Evolutionary conservation across 2,329 filamentous ascomycete genomes (phyloP).

Genomic region (Xylariaceae sp.): DNA sequence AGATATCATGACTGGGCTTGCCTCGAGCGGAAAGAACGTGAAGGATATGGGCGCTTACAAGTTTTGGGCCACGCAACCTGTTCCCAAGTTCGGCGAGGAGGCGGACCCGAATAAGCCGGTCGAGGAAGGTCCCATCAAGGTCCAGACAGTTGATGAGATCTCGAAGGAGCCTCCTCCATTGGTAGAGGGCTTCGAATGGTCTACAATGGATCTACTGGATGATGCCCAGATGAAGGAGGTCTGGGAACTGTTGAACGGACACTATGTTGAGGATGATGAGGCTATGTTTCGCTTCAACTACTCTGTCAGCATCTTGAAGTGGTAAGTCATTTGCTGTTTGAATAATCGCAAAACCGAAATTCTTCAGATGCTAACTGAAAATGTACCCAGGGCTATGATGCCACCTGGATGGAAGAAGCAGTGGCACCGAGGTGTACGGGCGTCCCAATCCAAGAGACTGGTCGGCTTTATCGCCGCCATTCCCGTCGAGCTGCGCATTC

Average conservation of each 20-base stretch:
- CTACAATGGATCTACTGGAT: slow-evolving; percentile 78
- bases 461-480: slow-evolving; percentile 96
- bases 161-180: slow-evolving; percentile 72
- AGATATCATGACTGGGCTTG: slow-evolving; percentile 70
- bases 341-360: too few relatives aligned
- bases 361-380: too few relatives aligned
- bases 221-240: slow-evolving; percentile 81
- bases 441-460: slow-evolving; percentile 75
- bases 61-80: slow-evolving; percentile 97
- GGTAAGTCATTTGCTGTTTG: slow-evolving; percentile 49
- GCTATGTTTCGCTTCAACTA: slow-evolving; percentile 99
- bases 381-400: slow-evolving; percentile 72
- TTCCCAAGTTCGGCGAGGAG: slow-evolving; percentile 72
- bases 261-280: slow-evolving; percentile 96
- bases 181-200: slow-evolving; percentile 87
- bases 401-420: slow-evolving; percentile 89
- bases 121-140: slow-evolving; percentile 79
- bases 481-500: slow-evolving; percentile 76
- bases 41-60: slow-evolving; percentile 98
- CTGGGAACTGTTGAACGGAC: slow-evolving; percentile 83
- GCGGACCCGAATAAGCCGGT: slow-evolving; percentile 44
- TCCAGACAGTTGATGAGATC: slow-evolving; percentile 74
- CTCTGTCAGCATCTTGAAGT: slow-evolving; percentile 81
- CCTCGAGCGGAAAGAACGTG: slow-evolving; percentile 77
- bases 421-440: slow-evolving; percentile 93